Evolutionary conservation across 108 stramenopile species (phyloP), one percentile per base, ranked within the genome.

Genomic region (Cyclotella kingstonii): DNA sequence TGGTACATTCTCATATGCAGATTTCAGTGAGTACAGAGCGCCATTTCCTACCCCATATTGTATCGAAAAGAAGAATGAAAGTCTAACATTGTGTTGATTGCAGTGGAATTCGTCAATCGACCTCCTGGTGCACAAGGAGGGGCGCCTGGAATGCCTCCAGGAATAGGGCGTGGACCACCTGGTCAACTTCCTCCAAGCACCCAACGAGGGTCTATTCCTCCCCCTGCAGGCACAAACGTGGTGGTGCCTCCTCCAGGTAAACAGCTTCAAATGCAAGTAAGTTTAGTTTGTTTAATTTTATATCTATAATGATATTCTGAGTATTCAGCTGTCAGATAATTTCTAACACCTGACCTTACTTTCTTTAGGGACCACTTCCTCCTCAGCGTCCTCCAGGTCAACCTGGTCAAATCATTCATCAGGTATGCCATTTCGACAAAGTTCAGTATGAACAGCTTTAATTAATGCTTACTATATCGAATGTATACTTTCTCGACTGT

Each of bases 1-100:
- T 14, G 98, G 98, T 4, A 90, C 95, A 1, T 91, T 81, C 71
- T 86, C 80, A 46, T 97, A 97, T 64, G 67, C 77, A 27, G 96
- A 97, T 63, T 97, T 89, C 58, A 53, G 52, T 53, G 22, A 53
- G 52, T 53, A 5, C 2, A 17, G 17, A 15, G 8, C 5, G 25
- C 7, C 5, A 5, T 25, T 15, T 53, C 30, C 31, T 15, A 34
- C 15, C 3, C 5, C 2, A 4, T 17, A 9, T n/a, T 31, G 2
- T 53, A 5, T 33, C n/a, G n/a, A n/a, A n/a, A n/a, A n/a, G n/a
- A n/a, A n/a, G n/a, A n/a, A n/a, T n/a, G n/a, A n/a, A n/a, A n/a
- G n/a, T n/a, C n/a, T n/a, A n/a, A n/a, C n/a, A n/a, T n/a, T n/a
- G n/a, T n/a, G n/a, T n/a, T n/a, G 2, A 34, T 53, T 53, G 5